phyloP scores from a whole-genome alignment of 1,284 basidiomycete species.

The Agroathelia rolfsii region DNA sequence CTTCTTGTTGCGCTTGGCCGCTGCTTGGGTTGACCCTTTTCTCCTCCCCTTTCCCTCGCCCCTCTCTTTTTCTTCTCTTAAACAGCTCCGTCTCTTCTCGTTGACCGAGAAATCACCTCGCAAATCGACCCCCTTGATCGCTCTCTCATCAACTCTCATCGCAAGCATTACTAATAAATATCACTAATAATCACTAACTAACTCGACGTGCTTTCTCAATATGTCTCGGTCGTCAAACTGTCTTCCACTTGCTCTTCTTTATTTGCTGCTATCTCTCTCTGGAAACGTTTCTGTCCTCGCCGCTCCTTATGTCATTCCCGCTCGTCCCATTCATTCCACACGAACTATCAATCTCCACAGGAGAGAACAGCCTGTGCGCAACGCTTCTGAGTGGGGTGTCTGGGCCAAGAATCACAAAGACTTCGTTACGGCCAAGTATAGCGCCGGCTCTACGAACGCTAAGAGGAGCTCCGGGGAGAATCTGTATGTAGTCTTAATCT shows the following conservation, averaged over 20 bases:
- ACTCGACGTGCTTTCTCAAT: background rate
- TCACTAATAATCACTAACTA: too few relatives aligned
- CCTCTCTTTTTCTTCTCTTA: constrained; percentile 4
- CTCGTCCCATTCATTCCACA: too few relatives aligned
- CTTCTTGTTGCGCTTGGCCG: too few relatives aligned
- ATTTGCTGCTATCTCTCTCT: constrained; percentile 12
- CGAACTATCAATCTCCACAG: constrained; percentile 15
- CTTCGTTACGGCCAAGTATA: constrained; percentile 16
- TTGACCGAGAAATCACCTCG: constrained; percentile 6
- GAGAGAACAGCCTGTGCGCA: constrained; percentile 10
- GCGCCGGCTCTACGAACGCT: constrained; percentile 3
- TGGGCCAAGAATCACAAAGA: constrained; percentile 18
- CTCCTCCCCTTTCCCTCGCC: constrained; percentile 9
- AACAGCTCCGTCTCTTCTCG: constrained; percentile 10
- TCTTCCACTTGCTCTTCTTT: constrained; percentile 9
- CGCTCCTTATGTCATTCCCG: constrained; percentile 1
- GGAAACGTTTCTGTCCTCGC: constrained; percentile 11
- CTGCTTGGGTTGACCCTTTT: too few relatives aligned
- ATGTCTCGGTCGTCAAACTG: background rate
- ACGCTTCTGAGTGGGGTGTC: constrained; percentile 14
- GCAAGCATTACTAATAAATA: too few relatives aligned
- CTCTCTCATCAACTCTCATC: background rate
- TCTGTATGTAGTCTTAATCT: constrained; percentile 11
- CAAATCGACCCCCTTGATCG: constrained; percentile 1
- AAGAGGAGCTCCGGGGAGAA: constrained; percentile 16